Evolutionary conservation across 805 yeast species (phyloP).

Genomic region (Pichia cabralensis): DNA sequence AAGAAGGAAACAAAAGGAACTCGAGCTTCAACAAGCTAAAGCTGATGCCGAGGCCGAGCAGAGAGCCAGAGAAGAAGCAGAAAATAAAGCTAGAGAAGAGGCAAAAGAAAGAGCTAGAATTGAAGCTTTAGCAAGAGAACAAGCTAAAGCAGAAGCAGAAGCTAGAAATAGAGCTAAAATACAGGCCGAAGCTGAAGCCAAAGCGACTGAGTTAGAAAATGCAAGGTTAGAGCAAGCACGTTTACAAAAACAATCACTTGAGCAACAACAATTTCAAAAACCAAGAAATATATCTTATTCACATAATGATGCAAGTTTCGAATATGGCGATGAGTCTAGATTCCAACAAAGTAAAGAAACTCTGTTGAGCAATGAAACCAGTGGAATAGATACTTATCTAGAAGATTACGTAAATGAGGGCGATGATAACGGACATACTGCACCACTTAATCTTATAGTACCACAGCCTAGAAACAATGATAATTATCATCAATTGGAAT

Average conservation of each 20-base stretch:
- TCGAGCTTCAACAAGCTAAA: too few relatives aligned
- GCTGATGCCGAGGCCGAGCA: too few relatives aligned
- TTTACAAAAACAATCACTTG: too few relatives aligned
- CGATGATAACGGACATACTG: slow-evolving; percentile 7
- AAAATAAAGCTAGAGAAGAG: too few relatives aligned
- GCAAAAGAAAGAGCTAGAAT: background rate
- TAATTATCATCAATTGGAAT: background rate
- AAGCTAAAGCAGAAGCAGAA: background rate
- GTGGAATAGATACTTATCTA: slow-evolving; percentile 2
- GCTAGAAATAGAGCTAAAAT: background rate
- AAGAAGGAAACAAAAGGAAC: slow-evolving; percentile 1
- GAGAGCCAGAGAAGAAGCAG: too few relatives aligned
- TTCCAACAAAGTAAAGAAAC: slow-evolving; percentile 2
- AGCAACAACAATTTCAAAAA: too few relatives aligned
- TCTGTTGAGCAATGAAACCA: slow-evolving; percentile 1
- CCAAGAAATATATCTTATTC: too few relatives aligned
- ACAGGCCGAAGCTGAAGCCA: slow-evolving; percentile 2
- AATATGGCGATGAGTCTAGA: slow-evolving; percentile 5
- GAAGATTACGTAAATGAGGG: slow-evolving; percentile 5
- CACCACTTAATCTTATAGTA: slow-evolving; percentile 3
- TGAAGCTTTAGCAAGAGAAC: background rate
- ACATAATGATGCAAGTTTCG: too few relatives aligned
- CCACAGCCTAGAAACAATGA: slow-evolving; percentile 3
- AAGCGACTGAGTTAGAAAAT: too few relatives aligned
- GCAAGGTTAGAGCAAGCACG: too few relatives aligned